Conservation (phyloP, 495 filamentous ascomycete genomes). For the Penicillium riverlandense region DNA sequence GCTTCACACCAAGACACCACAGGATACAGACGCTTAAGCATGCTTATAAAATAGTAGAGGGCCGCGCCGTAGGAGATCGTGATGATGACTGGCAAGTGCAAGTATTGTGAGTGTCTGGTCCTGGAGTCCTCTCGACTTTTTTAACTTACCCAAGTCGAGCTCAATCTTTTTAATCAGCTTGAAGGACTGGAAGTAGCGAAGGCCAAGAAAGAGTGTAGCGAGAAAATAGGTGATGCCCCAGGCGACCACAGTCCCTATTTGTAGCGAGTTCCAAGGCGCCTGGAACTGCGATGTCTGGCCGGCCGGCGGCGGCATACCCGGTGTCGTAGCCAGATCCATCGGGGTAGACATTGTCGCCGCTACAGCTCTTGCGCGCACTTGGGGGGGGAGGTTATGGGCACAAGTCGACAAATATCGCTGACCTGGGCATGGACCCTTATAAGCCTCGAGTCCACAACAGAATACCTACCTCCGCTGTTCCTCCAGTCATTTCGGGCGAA, state of each 20-base stretch:
- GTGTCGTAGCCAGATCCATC: slow-evolving; percentile 7
- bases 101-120: not conserved
- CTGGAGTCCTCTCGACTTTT: not conserved
- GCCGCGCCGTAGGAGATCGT: slow-evolving; percentile 12
- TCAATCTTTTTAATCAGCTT: slow-evolving; percentile 18
- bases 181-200: slow-evolving; percentile 13
- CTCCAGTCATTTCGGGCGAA: no score
- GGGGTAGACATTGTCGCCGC: no score
- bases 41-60: slow-evolving; percentile 9
- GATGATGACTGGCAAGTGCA: slow-evolving; percentile 4
- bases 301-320: slow-evolving; percentile 11
- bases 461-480: no score
- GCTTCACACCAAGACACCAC: not conserved
- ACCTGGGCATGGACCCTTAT: no score
- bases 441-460: no score
- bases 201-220: slow-evolving; percentile 6
- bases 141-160: slow-evolving; percentile 5
- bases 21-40: slow-evolving; percentile 5
- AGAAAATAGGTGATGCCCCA: slow-evolving; percentile 10
- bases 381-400: no score
- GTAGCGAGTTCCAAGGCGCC: slow-evolving; percentile 11
- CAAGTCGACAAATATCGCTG: no score
- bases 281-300: slow-evolving; percentile 11
- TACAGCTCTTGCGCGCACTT: no score
- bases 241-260: slow-evolving; percentile 11